These are phyloP conservation scores for Aegilops bicornis DNA, from an alignment of 176 grass and related monocot species.

Conservation along the genomic window DNA sequence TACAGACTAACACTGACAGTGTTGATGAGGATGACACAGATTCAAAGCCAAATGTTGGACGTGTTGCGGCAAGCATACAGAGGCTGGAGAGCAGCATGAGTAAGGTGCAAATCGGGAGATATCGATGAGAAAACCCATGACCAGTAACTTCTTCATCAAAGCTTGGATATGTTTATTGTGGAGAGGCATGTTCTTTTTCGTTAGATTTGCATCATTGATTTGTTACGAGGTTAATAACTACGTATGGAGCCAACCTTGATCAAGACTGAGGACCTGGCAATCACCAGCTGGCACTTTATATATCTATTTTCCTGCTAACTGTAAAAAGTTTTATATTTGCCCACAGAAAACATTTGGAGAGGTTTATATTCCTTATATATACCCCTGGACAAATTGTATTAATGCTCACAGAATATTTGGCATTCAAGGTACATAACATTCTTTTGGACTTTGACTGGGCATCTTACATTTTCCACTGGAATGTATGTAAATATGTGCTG, in stretches of 20 bases:
- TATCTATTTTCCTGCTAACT: constrained; percentile 43
- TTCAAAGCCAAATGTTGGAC: constrained; percentile 43
- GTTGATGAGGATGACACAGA: constrained; percentile 22
- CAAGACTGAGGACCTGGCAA: constrained; percentile 31
- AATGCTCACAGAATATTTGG: constrained; percentile 33
- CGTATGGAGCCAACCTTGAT: constrained; percentile 30
- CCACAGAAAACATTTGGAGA: constrained; percentile 42
- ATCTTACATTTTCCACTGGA: constrained; percentile 2
- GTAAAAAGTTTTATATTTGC: constrained; percentile 47
- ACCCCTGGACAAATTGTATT: constrained; percentile 34
- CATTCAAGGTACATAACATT: constrained; percentile 43
- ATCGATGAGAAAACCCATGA: constrained; percentile 38
- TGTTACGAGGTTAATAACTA: constrained; percentile 50
- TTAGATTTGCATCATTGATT: constrained; percentile 50
- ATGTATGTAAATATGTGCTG: neutral
- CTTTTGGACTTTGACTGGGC: constrained; percentile 36
- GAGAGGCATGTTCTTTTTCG: constrained; percentile 37
- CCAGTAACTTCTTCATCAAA: constrained; percentile 17
- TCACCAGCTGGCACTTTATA: constrained; percentile 30
- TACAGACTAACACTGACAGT: constrained; percentile 34
- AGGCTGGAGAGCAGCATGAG: constrained; percentile 52
- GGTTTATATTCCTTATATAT: constrained; percentile 47
- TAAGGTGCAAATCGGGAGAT: constrained; percentile 43
- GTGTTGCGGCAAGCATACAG: constrained; percentile 58
- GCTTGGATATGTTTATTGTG: constrained; percentile 41